These are phyloP conservation scores for Trypanosoma mega DNA, from an alignment of 208 protist species.

Conservation along the genomic window DNA sequence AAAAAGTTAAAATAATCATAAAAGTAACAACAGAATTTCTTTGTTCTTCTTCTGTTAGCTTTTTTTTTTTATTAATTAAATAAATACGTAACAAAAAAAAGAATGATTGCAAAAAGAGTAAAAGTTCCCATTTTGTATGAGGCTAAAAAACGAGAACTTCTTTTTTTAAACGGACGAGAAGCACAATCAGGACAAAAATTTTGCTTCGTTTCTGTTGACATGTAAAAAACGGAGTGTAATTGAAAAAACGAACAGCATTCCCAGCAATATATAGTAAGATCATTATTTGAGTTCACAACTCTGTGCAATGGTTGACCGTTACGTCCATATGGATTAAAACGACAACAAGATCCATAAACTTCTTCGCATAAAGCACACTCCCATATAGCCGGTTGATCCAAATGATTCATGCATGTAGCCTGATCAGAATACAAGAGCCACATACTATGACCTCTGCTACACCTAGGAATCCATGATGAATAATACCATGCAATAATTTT, in stretches of 20 bases:
- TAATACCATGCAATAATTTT: constrained; percentile 50
- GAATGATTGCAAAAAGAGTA: not conserved
- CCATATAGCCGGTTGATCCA: constrained; percentile 60
- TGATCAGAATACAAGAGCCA: constrained; percentile 55
- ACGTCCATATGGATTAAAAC: constrained; percentile 35
- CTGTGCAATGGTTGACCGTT: constrained; percentile 26
- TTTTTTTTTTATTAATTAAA: constrained; percentile 5
- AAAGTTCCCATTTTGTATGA: constrained; percentile 37
- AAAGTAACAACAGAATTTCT: constrained; percentile 3
- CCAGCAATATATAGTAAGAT: constrained; percentile 32
- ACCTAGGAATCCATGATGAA: constrained; percentile 56
- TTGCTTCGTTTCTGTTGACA: constrained; percentile 1
- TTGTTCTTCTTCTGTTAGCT: not conserved
- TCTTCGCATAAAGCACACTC: constrained; percentile 75
- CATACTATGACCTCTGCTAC: constrained; percentile 62
- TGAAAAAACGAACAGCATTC: constrained; percentile 40
- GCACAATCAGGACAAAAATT: constrained; percentile 70
- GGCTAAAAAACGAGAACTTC: constrained; percentile 63
- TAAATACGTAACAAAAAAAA: constrained; percentile 23
- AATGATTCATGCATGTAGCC: constrained; percentile 59
- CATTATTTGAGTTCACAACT: constrained; percentile 11
- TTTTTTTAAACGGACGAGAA: constrained; percentile 55
- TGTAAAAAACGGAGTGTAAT: constrained; percentile 26
- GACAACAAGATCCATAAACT: constrained; percentile 74
- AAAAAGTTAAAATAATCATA: constrained; percentile 4